phyloP scores from a whole-genome alignment of 208 protist genomes.

The Leishmania major region DNA sequence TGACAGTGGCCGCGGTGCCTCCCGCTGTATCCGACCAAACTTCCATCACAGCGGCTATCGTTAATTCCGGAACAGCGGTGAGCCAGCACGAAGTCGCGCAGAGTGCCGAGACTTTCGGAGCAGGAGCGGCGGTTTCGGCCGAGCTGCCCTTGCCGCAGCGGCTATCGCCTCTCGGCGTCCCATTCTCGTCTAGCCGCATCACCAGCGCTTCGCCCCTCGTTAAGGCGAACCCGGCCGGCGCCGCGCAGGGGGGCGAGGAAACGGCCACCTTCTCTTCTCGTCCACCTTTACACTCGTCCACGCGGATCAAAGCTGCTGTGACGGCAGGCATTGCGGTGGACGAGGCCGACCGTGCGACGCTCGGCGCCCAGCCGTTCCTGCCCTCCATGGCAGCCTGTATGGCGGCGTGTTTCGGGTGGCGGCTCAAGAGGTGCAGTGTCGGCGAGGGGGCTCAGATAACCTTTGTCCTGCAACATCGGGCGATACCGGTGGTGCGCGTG shows the following conservation, averaged over 20 bases:
- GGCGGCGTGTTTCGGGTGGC: constrained; percentile 30
- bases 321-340: neutral
- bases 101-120: neutral
- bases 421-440: constrained; percentile 2
- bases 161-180: neutral
- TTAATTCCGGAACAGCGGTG: neutral
- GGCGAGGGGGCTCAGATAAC: constrained; percentile 1
- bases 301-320: neutral
- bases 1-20: neutral
- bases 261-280: neutral
- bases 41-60: neutral
- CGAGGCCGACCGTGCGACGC: neutral
- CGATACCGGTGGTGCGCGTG: neutral
- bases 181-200: constrained; percentile 1
- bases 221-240: neutral
- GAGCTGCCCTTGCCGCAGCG: neutral
- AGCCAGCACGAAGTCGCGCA: neutral
- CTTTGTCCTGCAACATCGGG: constrained; percentile 13
- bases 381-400: constrained; percentile 22
- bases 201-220: neutral
- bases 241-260: neutral
- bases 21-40: neutral
- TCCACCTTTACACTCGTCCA: neutral
- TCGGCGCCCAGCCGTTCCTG: neutral
- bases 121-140: neutral